Evolutionary conservation across 495 filamentous ascomycete genomes (phyloP).

Genomic region (Talaromyces stipitatus): DNA sequence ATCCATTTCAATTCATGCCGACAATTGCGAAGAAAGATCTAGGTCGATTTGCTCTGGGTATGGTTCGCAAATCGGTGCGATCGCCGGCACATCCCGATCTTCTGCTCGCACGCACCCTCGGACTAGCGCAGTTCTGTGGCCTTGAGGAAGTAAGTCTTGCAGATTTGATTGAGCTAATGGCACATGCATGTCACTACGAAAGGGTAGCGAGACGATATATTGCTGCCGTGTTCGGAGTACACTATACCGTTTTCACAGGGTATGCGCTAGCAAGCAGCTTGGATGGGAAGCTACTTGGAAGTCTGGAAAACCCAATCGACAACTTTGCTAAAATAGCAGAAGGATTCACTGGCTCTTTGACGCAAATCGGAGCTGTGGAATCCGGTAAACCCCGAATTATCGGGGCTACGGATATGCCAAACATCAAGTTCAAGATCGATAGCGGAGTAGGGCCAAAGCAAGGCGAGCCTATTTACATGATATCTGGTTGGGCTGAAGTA

Average conservation of each 20-base stretch:
- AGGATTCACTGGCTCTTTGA: not conserved
- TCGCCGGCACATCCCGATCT: not conserved
- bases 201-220: not conserved
- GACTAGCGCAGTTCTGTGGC: not conserved
- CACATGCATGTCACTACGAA: not conserved
- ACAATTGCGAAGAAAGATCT: constrained; percentile 3
- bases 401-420: not conserved
- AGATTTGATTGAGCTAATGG: not conserved
- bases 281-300: not conserved
- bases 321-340: not conserved
- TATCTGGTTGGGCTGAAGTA: not conserved
- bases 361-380: not conserved
- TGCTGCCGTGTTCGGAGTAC: not conserved
- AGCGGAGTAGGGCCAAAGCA: not conserved
- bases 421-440: not conserved
- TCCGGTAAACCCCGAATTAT: not conserved
- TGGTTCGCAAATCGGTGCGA: not conserved
- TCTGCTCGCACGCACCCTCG: not conserved
- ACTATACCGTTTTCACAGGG: not conserved
- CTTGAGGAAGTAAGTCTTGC: not conserved
- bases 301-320: not conserved
- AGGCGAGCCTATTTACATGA: not conserved
- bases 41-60: constrained; percentile 12
- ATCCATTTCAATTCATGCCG: not conserved
- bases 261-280: not conserved